A percentile compares a stretch with the other conserved stretches of the same genome.
These are phyloP conservation scores for Hemileccinum rubropunctum DNA, from an alignment of 768 basidiomycete genomes.

Conservation along the genomic window DNA sequence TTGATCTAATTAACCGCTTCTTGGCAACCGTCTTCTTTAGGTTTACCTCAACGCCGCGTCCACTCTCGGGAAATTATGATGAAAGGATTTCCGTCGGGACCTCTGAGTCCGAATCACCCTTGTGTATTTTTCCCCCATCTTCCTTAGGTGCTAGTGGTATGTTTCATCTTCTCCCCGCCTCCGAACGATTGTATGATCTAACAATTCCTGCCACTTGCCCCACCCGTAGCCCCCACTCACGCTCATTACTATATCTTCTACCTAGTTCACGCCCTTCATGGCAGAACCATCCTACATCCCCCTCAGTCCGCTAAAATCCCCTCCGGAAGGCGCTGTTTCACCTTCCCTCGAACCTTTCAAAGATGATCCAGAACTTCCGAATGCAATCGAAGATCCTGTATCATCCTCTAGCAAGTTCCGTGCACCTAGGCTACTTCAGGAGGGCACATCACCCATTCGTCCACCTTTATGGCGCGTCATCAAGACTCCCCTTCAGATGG, in stretches of 20 bases:
- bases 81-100: too few species aligned
- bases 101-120: too few species aligned
- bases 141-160: neutral
- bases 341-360: neutral
- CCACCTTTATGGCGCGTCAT: conserved; percentile 8
- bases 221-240: conserved; percentile 3
- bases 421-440: conserved; percentile 2
- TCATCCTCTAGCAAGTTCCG: conserved; percentile 5
- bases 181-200: neutral
- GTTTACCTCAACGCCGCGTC: too few species aligned
- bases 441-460: neutral
- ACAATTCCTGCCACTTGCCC: neutral
- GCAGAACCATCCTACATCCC: conserved; percentile 19
- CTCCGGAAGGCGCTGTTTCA: neutral
- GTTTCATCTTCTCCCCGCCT: neutral
- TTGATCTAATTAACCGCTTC: too few species aligned
- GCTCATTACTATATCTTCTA: conserved; percentile 3
- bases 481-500: conserved; percentile 11
- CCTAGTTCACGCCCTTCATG: conserved; percentile 5
- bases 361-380: neutral
- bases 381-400: neutral
- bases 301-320: conserved; percentile 10
- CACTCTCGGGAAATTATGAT: too few species aligned
- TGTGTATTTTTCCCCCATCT: neutral
- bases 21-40: too few species aligned